Percentiles rank a stretch among this genome's conserved stretches.
phyloP scores from a whole-genome alignment of 1,284 basidiomycete species.

The Fomes fomentarius region DNA sequence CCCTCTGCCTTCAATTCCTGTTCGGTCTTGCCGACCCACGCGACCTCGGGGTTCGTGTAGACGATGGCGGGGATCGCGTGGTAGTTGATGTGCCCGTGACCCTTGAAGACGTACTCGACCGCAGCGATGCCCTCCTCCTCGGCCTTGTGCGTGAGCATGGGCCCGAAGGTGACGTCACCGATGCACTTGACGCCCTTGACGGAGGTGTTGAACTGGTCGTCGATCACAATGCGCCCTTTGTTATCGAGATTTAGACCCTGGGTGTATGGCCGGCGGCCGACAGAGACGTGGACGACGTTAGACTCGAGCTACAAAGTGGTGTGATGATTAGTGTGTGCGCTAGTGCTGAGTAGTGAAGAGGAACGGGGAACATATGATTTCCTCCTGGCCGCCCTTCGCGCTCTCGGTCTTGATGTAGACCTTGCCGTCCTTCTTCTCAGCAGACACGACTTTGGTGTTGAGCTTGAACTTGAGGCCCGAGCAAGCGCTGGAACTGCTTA shows the following conservation, averaged over 20 bases:
- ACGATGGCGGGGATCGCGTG: constrained; percentile 94
- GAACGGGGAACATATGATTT: constrained; percentile 55
- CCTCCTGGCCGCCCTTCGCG: constrained; percentile 92
- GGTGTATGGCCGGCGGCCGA: constrained; percentile 86
- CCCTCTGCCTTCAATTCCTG: constrained; percentile 93
- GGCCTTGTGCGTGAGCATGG: constrained; percentile 99
- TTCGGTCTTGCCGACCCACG: constrained; percentile 99
- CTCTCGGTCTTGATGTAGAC: constrained; percentile 87
- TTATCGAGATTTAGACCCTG: constrained; percentile 90
- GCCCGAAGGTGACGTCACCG: constrained; percentile 97
- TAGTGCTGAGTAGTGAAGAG: background rate
- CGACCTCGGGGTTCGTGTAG: constrained; percentile 97
- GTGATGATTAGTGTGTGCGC: background rate
- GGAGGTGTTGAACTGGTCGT: constrained; percentile 95
- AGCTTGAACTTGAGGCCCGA: constrained; percentile 97
- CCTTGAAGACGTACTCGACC: constrained; percentile 88
- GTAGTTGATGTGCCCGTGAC: constrained; percentile 99
- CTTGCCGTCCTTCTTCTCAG: constrained; percentile 86
- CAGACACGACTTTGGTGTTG: constrained; percentile 93
- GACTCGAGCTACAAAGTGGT: constrained; percentile 93
- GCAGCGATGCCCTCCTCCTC: constrained; percentile 99
- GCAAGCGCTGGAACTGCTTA: constrained; percentile 92
- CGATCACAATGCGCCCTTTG: constrained; percentile 91
- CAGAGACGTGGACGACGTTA: constrained; percentile 93
- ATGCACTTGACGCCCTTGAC: constrained; percentile 92